These are phyloP conservation scores for Chlorella vulgaris DNA, from an alignment of 139 green algal species.

Conservation along the genomic window DNA sequence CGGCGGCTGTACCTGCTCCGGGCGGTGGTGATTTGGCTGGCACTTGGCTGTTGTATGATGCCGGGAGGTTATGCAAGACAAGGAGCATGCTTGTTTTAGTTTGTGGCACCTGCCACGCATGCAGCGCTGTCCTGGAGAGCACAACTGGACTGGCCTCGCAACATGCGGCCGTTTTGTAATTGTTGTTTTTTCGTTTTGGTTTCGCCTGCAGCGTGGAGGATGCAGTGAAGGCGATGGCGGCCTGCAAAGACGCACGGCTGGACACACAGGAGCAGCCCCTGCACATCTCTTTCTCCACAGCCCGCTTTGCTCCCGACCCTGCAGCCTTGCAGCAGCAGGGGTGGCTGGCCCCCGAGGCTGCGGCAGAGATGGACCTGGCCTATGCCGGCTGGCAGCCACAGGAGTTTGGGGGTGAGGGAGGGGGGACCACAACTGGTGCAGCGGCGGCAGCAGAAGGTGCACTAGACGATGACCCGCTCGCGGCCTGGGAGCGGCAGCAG, in stretches of 20 bases:
- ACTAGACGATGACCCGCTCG: slow-evolving; percentile 1
- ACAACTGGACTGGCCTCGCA: too few relatives aligned
- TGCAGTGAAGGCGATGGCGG: slow-evolving; percentile 9
- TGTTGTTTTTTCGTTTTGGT: too few relatives aligned
- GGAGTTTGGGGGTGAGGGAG: slow-evolving; percentile 50
- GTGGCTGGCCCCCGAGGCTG: not conserved
- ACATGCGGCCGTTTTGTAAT: too few relatives aligned
- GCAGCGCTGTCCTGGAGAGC: too few relatives aligned
- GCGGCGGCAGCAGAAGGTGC: not conserved
- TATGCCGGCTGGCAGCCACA: slow-evolving; percentile 54
- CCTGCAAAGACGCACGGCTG: not conserved
- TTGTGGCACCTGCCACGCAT: too few relatives aligned
- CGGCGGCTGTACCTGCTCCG: too few relatives aligned
- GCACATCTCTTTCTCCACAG: slow-evolving; percentile 4
- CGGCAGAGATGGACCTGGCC: slow-evolving; percentile 9
- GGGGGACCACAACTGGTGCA: not conserved
- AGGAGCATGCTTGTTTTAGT: too few relatives aligned
- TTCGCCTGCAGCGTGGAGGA: slow-evolving; percentile 32
- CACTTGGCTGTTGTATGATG: not conserved
- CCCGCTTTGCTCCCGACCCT: slow-evolving; percentile 13
- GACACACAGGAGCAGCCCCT: slow-evolving; percentile 10
- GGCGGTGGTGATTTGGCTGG: too few relatives aligned
- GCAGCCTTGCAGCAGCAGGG: not conserved
- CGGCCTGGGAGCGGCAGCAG: not conserved
- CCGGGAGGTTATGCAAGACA: too few relatives aligned